Evolutionary conservation across 164 flowering plant species (phyloP).

Genomic region (Saururus chinensis): DNA sequence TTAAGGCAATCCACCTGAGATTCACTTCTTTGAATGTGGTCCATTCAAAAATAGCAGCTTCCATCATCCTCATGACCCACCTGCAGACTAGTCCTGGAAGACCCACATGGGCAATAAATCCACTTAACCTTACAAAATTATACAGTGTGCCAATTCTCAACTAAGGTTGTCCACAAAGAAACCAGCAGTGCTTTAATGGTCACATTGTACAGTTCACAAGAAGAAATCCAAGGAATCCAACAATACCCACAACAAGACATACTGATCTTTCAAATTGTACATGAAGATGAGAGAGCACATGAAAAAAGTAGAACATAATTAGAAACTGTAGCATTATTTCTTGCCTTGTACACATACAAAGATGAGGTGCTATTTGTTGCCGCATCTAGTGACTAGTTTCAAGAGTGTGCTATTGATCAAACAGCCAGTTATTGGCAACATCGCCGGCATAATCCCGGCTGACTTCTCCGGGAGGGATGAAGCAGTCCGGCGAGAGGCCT

Average conservation of each 20-base stretch:
- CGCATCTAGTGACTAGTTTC: neutral
- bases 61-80: neutral
- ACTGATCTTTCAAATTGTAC: too few relatives aligned
- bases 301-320: neutral
- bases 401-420: too few relatives aligned
- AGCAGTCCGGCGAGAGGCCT: conserved; percentile 61
- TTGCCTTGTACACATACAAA: neutral
- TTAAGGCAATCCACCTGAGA: neutral
- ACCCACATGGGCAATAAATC: neutral
- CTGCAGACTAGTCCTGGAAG: neutral
- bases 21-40: neutral
- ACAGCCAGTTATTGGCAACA: conserved; percentile 3
- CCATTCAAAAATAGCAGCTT: neutral
- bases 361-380: neutral
- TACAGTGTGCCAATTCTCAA: neutral
- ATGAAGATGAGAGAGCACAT: too few relatives aligned
- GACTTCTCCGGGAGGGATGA: conserved; percentile 66
- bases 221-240: too few relatives aligned
- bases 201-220: too few relatives aligned
- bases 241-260: too few relatives aligned
- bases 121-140: neutral
- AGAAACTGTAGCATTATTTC: neutral
- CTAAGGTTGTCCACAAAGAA: neutral
- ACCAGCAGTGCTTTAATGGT: too few relatives aligned
- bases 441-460: conserved; percentile 18